Evolutionary conservation across 1,284 basidiomycete genomes (phyloP), one percentile per base, ranked within the genome.

Genomic region (Ganoderma lingzhi): DNA sequence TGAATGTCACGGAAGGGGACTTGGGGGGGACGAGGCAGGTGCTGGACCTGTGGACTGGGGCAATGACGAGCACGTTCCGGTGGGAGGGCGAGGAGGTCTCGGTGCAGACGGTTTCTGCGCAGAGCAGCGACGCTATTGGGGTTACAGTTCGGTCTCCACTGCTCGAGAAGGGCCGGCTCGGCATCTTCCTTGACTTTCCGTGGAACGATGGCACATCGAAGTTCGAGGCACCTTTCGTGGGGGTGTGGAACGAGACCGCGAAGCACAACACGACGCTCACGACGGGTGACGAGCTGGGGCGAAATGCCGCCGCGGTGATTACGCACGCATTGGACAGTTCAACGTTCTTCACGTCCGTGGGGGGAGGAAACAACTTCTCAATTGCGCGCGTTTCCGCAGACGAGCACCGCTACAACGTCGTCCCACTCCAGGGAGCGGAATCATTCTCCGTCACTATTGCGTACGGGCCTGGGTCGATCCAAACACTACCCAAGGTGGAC

Each of bases 151-250:
- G 75, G 0, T 89, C 87, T 15, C 23, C 78, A 1, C 79, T 88
- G 19, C 53, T 90, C 8, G 23, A 72, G 32, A 69, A 75, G n/a
- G 82, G 83, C 6, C 78, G 78, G 59, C 76, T 88, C 6, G 86
- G 84, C 0, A 28, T 88, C 0, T 89, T 88, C 77, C 71, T 90
- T n/a, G 88, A 90, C 75, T 89, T 87, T 74, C 88, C 88, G 9
- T 90, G 87, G 87, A 86, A 86, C 75, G 88, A 88, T 71, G 88
- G 88, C 4, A 79, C 75, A 53, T 67, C 78, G 28, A 88, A 89
- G 73, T 90, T 89, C 76, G 82, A 82, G 32, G 88, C 85, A 8
- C 88, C 88, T 0, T 88, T 88, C 73, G 88, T 90, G 0, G 88
- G 88, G 1, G 76, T 77, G 23, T 89, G 80, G 79, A 84, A 86